These are phyloP conservation scores for Udeniomyces megalosporus DNA, from an alignment of 768 basidiomycete genomes.

Conservation along the genomic window DNA sequence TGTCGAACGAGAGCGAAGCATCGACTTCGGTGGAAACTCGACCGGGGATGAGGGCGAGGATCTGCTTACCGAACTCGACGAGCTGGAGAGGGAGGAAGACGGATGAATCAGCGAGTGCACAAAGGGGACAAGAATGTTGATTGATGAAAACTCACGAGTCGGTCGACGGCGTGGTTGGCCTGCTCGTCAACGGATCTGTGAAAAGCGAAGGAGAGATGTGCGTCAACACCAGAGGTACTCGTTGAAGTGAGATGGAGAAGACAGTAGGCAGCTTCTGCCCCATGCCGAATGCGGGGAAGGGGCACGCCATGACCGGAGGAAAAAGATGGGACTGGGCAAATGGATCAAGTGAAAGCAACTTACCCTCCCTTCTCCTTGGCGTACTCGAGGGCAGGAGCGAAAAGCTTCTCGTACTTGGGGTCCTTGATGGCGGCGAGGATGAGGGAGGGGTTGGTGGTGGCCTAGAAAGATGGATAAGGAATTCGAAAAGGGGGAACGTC, in stretches of 20 bases:
- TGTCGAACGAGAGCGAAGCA: slow-evolving; percentile 92
- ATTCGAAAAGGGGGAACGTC: no score
- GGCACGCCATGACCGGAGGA: neutral
- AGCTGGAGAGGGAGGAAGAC: slow-evolving; percentile 40
- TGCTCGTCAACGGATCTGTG: slow-evolving; percentile 47
- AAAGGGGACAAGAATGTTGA: neutral
- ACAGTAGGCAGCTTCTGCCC: neutral
- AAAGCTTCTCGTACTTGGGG: slow-evolving; percentile 61
- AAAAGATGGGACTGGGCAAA: neutral
- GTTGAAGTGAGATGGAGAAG: no score
- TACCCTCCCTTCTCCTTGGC: slow-evolving; percentile 65
- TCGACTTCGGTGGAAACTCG: slow-evolving; percentile 99
- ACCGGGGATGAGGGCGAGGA: slow-evolving; percentile 86
- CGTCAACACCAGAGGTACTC: no score
- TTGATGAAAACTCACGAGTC: slow-evolving; percentile 76
- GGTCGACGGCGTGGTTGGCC: slow-evolving; percentile 64
- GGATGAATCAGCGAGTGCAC: neutral
- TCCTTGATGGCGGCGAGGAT: slow-evolving; percentile 89
- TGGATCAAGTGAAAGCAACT: slow-evolving; percentile 10
- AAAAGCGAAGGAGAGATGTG: neutral
- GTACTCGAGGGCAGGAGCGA: slow-evolving; percentile 54
- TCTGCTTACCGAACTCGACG: slow-evolving; percentile 93
- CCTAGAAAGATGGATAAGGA: slow-evolving; percentile 35
- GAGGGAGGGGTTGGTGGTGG: slow-evolving; percentile 86
- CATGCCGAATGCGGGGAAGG: neutral